Base-by-base conservation (phyloP, 139 green algal genomes). In the Edaphochlamys debaryana region DNA sequence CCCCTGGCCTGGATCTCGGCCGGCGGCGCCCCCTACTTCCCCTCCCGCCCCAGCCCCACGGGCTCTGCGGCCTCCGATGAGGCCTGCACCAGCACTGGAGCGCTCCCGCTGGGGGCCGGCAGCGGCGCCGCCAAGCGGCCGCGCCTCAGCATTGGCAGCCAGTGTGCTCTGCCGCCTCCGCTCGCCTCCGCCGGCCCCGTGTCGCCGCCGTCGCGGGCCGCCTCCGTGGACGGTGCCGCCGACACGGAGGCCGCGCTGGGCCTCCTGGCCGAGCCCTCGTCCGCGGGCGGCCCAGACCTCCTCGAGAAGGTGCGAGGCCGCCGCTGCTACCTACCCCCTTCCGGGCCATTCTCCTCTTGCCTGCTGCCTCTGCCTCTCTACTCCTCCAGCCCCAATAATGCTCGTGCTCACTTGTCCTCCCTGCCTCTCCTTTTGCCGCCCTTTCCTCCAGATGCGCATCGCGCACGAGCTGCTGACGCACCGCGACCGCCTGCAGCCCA, bases 231-330 rank as follows among this genome's bases (percentile, higher is more conserved):
- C 56, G n/a, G 56, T 25, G 15, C 25, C 45, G 60, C 13, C n/a
- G 60, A 71, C 23, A 29, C 74, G 60, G 58, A 17, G 60, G 15
- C 27, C 22, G 78, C 67, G 48, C 42, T 78, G 36, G 36, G 30
- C 27, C 50, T 68, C 27, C 41, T 79, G 76, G 76, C 63, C 0
- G 41, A 72, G 76, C 62, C 74, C 11, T 42, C 76, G 0, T 72
- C 42, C 34, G 34, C 37, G 30, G 76, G 62, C n/a, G 42, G 63
- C 0, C 63, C 63, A 3, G 77, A 54, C 41, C 63, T 74, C 7
- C 45, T 83, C n/a, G 45, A 75, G 23, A 69, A 63, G 41, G 36
- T 82, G n/a, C n/a, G n/a, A n/a, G n/a, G n/a, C n/a, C n/a, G n/a
- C n/a, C n/a, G n/a, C n/a, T n/a, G n/a, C n/a, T n/a, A n/a, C n/a